A percentile compares a stretch with the other conserved stretches of the same genome.
phyloP scores from a whole-genome alignment of 768 basidiomycete species.

The Boletus pseudopeckii region DNA sequence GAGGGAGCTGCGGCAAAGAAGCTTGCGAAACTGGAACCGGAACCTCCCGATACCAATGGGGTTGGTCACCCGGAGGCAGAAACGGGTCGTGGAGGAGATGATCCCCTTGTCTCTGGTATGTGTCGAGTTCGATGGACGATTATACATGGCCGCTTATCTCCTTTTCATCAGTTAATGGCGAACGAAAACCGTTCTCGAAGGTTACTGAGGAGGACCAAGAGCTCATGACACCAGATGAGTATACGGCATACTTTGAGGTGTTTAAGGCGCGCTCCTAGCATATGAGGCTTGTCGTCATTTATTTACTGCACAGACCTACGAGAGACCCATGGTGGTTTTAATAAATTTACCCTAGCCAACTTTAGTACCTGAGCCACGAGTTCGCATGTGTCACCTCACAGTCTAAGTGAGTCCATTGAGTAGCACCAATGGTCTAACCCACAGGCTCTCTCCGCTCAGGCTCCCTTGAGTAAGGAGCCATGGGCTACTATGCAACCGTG shows the following conservation, averaged over 20 bases:
- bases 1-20: conserved; percentile 42
- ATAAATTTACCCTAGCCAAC: conserved; percentile 18
- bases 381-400: background rate
- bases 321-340: conserved; percentile 3
- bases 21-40: conserved; percentile 40
- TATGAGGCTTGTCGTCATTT: background rate
- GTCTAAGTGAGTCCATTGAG: background rate
- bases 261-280: conserved; percentile 44
- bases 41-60: conserved; percentile 20
- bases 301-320: conserved; percentile 12
- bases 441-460: too few relatives aligned
- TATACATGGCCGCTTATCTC: background rate
- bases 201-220: conserved; percentile 93
- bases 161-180: conserved; percentile 61
- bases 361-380: background rate
- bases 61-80: background rate
- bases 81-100: conserved; percentile 34
- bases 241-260: conserved; percentile 75
- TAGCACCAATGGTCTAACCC: background rate
- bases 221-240: conserved; percentile 91
- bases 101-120: conserved; percentile 69
- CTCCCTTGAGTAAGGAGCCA: too few relatives aligned
- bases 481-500: background rate
- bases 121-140: background rate
- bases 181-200: conserved; percentile 66